A percentile compares a stretch with the other conserved stretches of the same genome.
phyloP scores from a whole-genome alignment of 495 filamentous ascomycete genomes.

The Hyphodiscus hymeniophilus region DNA sequence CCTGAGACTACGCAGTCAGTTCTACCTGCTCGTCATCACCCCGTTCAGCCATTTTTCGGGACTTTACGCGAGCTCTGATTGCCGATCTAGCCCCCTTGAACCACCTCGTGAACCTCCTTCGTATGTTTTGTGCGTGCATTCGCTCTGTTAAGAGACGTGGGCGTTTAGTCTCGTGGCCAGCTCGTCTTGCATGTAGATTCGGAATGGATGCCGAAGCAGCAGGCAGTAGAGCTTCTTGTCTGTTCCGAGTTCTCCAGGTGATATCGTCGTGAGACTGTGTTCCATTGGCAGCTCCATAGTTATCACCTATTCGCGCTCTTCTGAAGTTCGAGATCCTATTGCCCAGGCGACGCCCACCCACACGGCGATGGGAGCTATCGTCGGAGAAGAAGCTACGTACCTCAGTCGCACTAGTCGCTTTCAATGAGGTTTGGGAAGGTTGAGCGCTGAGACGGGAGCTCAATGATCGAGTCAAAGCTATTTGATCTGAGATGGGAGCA shows the following conservation, averaged over 20 bases:
- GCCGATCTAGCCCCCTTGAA: slow-evolving; percentile 12
- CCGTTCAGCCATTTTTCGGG: neutral
- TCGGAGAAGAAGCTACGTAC: slow-evolving; percentile 33
- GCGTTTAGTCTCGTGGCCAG: slow-evolving; percentile 4
- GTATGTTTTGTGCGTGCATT: slow-evolving; percentile 11
- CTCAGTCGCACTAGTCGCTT: slow-evolving; percentile 24
- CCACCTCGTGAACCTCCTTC: slow-evolving; percentile 15
- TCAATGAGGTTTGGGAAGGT: slow-evolving; percentile 8
- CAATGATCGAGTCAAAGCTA: neutral
- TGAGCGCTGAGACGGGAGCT: neutral
- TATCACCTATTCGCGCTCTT: slow-evolving; percentile 12
- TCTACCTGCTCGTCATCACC: neutral
- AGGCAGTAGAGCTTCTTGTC: neutral
- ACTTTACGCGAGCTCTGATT: slow-evolving; percentile 13
- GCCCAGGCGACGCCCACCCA: slow-evolving; percentile 19
- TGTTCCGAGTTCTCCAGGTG: slow-evolving; percentile 8
- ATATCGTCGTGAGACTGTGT: slow-evolving; percentile 20
- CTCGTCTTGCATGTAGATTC: slow-evolving; percentile 5
- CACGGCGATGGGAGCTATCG: slow-evolving; percentile 25
- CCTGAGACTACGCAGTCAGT: neutral
- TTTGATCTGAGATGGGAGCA: neutral
- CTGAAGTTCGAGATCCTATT: slow-evolving; percentile 25
- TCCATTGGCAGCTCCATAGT: slow-evolving; percentile 8
- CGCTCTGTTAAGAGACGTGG: slow-evolving; percentile 1
- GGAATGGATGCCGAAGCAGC: slow-evolving; percentile 1